Conservation (phyloP, 192 early-diverging fungal genomes). For the Linnemannia elongata region DNA sequence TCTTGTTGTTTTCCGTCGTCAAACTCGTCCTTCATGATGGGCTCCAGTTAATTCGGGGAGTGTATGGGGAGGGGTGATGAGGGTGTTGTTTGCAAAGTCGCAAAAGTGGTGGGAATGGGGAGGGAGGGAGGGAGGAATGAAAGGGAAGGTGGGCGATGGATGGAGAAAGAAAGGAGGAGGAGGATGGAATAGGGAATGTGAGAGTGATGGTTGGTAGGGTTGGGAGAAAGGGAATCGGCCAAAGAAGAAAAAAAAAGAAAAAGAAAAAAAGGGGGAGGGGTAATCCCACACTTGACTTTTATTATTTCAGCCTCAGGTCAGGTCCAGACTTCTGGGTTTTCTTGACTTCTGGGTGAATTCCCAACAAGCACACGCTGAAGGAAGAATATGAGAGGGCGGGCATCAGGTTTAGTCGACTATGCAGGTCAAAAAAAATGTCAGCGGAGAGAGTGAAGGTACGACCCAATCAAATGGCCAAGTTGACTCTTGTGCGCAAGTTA, state of each 20-base stretch:
- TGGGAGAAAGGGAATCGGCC: constrained; percentile 15
- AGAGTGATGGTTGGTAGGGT: neutral
- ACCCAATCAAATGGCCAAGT: neutral
- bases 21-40: constrained; percentile 2
- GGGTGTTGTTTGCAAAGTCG: neutral
- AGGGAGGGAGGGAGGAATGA: neutral
- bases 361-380: too few relatives aligned
- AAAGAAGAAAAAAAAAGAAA: constrained; percentile 9
- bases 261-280: neutral
- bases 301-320: neutral
- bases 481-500: neutral
- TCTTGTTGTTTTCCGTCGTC: constrained; percentile 12
- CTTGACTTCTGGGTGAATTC: neutral
- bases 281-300: neutral
- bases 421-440: neutral
- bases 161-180: neutral
- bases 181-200: constrained; percentile 11
- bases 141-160: constrained; percentile 5
- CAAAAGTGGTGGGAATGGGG: neutral
- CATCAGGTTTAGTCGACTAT: too few relatives aligned
- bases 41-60: neutral
- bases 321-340: neutral
- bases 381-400: too few relatives aligned
- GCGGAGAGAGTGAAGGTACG: neutral
- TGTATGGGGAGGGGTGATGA: neutral